Evolutionary conservation across 2,329 filamentous ascomycete genomes (phyloP), one percentile per base, ranked within the genome.

Genomic region (Alternaria hordeiaustralica): DNA sequence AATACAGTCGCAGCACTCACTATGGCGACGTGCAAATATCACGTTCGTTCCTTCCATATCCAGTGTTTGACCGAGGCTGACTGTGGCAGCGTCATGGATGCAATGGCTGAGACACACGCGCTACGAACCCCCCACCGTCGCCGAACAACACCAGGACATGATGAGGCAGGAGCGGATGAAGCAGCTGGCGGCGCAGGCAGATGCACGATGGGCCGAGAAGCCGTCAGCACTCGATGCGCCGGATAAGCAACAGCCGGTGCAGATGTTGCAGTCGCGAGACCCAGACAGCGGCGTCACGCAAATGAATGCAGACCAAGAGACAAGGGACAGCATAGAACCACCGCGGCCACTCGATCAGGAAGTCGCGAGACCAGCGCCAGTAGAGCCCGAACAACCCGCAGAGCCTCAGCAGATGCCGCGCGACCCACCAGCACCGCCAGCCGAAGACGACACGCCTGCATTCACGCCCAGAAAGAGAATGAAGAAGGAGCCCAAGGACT

Each of bases 101-200:
- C 88, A 90, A 80, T 90, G 88, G 88, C 85, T 90, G 25, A 87
- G 88, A 71, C 84, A 89, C 69, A 87, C 88, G 10, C 87, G 88
- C 47, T 71, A 79, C 55, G 80, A 86, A 15, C 81, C 88, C 3
- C 88, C 88, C 1, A 83, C 84, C 2, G 74, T 90, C 54, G 73
- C 84, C 68, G 88, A 90, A 77, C 88, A 90, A 71, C 83, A 84
- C 64, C 80, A 83, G 50, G 88, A 90, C 62, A 66, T 89, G 49
- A 69, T 83, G 33, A 83, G 88, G 26, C 87, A 88, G 73, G 78
- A 81, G n/a, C 83, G 83, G 61, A 85, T 90, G 71, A 89, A 88
- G 74, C 73, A 86, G 55, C 83, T 90, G 21, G 88, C 88, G 3
- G 84, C 82, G 50, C 79, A 86, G 46, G 88, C 88, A 43, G 88